A percentile compares a stretch with the other conserved stretches of the same genome.
Evolutionary conservation across 2,329 filamentous ascomycete genomes (phyloP).

Genomic region (Fusarium globosum): DNA sequence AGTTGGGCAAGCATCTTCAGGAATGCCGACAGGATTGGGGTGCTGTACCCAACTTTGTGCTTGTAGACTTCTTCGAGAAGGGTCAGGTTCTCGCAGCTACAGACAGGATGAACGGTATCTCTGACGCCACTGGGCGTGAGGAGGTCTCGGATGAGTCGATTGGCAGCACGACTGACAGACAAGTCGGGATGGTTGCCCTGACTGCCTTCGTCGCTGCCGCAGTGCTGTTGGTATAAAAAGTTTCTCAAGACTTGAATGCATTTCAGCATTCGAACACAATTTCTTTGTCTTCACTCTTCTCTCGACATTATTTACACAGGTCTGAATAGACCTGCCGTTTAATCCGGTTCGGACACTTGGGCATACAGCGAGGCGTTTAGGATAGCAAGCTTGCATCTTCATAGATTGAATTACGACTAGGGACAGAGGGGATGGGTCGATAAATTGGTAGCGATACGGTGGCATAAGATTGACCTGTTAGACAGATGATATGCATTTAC

Average conservation of each 20-base stretch:
- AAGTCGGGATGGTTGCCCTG: constrained; percentile 53
- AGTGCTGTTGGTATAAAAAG: constrained; percentile 50
- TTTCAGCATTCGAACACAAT: not conserved
- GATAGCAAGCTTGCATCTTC: constrained; percentile 23
- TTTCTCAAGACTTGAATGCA: not conserved
- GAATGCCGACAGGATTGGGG: constrained; percentile 69
- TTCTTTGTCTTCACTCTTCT: constrained; percentile 24
- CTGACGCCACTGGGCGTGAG: constrained; percentile 51
- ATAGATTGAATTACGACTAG: constrained; percentile 8
- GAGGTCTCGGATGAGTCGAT: constrained; percentile 33
- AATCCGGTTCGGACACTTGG: constrained; percentile 27
- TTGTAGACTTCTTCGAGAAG: constrained; percentile 84
- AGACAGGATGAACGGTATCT: constrained; percentile 73
- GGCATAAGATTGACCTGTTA: constrained; percentile 13
- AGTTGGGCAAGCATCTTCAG: constrained; percentile 64
- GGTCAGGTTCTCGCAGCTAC: constrained; percentile 76
- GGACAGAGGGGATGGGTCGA: not conserved
- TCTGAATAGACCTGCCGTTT: constrained; percentile 19
- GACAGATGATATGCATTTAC: constrained; percentile 1
- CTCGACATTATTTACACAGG: constrained; percentile 19
- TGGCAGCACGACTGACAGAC: constrained; percentile 31
- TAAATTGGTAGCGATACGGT: not conserved
- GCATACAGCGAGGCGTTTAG: constrained; percentile 44
- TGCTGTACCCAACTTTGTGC: constrained; percentile 74
- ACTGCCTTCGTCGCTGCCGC: constrained; percentile 57